A percentile compares a stretch with the other conserved stretches of the same genome.
Conservation (phyloP, 176 grass and related monocot species). For the Oryza coarctata region DNA sequence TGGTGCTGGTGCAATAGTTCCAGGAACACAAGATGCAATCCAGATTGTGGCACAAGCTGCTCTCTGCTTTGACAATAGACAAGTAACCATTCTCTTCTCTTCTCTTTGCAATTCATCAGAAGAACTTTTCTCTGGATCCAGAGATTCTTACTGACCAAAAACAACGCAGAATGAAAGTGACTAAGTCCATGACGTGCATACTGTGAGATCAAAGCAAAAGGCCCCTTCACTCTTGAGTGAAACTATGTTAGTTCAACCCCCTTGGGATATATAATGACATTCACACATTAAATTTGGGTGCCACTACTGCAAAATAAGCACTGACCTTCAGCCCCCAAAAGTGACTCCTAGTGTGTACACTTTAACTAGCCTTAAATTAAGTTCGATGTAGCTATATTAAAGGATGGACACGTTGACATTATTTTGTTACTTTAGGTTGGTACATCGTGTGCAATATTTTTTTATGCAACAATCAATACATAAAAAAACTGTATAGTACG, state of each 20-base stretch:
- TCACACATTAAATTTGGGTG: neutral
- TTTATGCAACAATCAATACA: neutral
- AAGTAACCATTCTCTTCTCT: constrained; percentile 12
- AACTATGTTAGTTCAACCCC: neutral
- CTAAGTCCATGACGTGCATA: neutral
- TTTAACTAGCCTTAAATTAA: neutral
- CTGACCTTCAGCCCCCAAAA: neutral
- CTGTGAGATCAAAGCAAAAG: neutral
- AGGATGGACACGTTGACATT: neutral
- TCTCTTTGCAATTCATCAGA: neutral
- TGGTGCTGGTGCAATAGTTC: constrained; percentile 5
- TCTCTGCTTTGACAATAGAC: constrained; percentile 68
- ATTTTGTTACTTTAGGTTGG: neutral
- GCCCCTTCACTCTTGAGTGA: neutral
- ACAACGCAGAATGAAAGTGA: neutral
- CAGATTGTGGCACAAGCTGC: constrained; percentile 78
- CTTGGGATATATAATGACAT: neutral
- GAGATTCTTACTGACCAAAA: neutral
- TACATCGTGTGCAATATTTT: neutral
- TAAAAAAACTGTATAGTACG: neutral
- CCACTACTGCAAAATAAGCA: neutral
- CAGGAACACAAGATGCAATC: constrained; percentile 66
- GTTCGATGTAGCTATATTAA: neutral
- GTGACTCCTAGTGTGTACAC: neutral
- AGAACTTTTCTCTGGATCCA: neutral